Percentiles rank a stretch among this genome's conserved stretches.
phyloP scores from a whole-genome alignment of 2,329 filamentous ascomycete genomes.

The Seiridium unicorne region DNA sequence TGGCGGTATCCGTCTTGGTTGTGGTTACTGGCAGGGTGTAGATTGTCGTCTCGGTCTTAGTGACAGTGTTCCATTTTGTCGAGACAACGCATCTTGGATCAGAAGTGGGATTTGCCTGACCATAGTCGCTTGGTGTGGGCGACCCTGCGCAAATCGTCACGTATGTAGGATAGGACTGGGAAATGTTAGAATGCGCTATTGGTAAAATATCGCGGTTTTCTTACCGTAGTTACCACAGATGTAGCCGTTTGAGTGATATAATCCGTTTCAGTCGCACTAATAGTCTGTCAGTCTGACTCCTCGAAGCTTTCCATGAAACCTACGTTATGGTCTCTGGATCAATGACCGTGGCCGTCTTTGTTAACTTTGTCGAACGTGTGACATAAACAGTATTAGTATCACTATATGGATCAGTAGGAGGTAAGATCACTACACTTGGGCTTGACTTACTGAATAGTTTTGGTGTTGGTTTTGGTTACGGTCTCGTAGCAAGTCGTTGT shows the following conservation, averaged over 20 bases:
- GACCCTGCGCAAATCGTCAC: constrained; percentile 6
- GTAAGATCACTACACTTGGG: background rate
- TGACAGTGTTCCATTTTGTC: constrained; percentile 6
- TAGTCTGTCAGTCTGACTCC: constrained; percentile 4
- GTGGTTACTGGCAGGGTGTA: constrained; percentile 5
- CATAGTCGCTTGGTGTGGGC: background rate
- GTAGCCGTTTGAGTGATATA: constrained; percentile 8
- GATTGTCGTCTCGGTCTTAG: constrained; percentile 10
- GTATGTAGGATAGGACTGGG: constrained; percentile 4
- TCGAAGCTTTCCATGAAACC: background rate
- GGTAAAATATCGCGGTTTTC: background rate
- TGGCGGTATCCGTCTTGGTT: constrained; percentile 11
- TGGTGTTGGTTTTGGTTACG: constrained; percentile 4
- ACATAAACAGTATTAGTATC: constrained; percentile 2
- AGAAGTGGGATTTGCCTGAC: background rate
- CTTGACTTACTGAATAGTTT: background rate
- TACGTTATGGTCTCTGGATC: constrained; percentile 13
- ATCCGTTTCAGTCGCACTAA: background rate
- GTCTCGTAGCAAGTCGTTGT: constrained; percentile 11
- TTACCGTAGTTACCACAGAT: constrained; percentile 5
- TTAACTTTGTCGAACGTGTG: background rate
- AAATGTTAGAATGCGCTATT: background rate
- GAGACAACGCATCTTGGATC: constrained; percentile 6
- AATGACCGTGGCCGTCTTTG: constrained; percentile 4
- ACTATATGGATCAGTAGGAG: background rate